phyloP scores from a whole-genome alignment of 2,329 filamentous ascomycete species.

The Alternaria conjuncta region DNA sequence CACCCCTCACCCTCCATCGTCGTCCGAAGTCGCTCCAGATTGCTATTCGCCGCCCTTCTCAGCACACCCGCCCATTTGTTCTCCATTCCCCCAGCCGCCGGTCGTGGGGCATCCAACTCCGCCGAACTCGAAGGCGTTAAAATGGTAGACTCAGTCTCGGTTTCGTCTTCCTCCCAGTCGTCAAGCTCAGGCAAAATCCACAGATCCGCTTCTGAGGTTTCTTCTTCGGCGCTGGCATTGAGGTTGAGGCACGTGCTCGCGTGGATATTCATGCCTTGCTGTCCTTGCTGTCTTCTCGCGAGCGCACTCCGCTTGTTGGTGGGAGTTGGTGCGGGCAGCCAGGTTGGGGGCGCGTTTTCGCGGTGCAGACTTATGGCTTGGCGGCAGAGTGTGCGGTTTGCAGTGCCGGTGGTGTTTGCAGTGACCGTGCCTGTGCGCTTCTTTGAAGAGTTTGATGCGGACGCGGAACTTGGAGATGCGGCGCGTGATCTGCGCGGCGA shows the following conservation, averaged over 20 bases:
- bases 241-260: slow-evolving; percentile 36
- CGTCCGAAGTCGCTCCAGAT: slow-evolving; percentile 38
- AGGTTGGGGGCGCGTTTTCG: slow-evolving; percentile 14
- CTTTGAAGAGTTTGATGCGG: slow-evolving; percentile 7
- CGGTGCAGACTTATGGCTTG: slow-evolving; percentile 10
- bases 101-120: neutral
- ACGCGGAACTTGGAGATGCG: slow-evolving; percentile 2
- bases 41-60: slow-evolving; percentile 4
- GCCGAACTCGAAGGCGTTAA: neutral
- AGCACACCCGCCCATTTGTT: slow-evolving; percentile 28
- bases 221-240: slow-evolving; percentile 5
- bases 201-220: slow-evolving; percentile 31
- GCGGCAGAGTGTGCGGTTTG: neutral
- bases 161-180: slow-evolving; percentile 31
- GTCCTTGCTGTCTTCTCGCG: neutral
- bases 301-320: slow-evolving; percentile 7
- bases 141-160: neutral
- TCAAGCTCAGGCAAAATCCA: slow-evolving; percentile 44
- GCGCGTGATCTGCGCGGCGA: slow-evolving; percentile 17
- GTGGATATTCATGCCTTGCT: slow-evolving; percentile 17
- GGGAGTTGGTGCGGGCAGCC: slow-evolving; percentile 20
- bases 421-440: slow-evolving; percentile 5
- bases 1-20: slow-evolving; percentile 44
- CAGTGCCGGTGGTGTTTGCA: no score
- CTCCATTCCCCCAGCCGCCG: neutral